phyloP scores from a whole-genome alignment of 345 rosid genomes.

The Excoecaria agallocha region DNA sequence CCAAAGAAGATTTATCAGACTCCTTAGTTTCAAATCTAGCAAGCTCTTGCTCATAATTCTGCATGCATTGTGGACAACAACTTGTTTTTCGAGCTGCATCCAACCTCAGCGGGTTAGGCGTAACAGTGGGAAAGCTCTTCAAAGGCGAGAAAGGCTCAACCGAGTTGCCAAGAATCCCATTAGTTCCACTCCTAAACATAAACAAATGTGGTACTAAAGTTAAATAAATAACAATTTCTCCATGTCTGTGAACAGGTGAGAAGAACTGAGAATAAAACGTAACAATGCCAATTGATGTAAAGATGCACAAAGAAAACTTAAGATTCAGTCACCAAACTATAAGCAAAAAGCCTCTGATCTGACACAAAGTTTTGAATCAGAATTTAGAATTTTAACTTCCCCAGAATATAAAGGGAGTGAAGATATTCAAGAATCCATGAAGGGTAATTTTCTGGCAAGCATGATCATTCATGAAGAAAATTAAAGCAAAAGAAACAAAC shows the following conservation, averaged over 20 bases:
- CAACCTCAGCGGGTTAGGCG: conserved; percentile 29
- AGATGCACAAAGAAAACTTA: neutral
- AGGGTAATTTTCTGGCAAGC: conserved; percentile 21
- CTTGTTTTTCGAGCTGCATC: conserved; percentile 44
- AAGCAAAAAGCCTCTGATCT: conserved; percentile 12
- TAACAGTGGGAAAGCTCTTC: conserved; percentile 44
- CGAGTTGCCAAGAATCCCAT: conserved; percentile 53
- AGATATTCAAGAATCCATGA: conserved; percentile 17
- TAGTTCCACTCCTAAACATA: conserved; percentile 51
- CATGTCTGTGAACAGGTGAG: neutral
- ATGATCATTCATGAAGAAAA: neutral
- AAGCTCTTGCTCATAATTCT: conserved; percentile 64
- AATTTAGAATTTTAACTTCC: conserved; percentile 14
- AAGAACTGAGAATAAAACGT: neutral
- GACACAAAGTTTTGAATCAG: neutral
- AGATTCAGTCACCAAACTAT: conserved; percentile 5
- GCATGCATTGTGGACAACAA: conserved; percentile 66
- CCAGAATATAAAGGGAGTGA: conserved; percentile 7
- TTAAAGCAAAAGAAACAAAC: conserved; percentile 27
- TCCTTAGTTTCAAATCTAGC: conserved; percentile 40
- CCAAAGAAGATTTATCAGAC: conserved; percentile 42
- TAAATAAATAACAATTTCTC: neutral
- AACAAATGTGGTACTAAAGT: neutral
- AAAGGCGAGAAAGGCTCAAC: conserved; percentile 57
- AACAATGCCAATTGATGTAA: neutral